Evolutionary conservation across 2,329 filamentous ascomycete species (phyloP), one percentile per base, ranked within the genome.

Genomic region (Penicillium sp.): DNA sequence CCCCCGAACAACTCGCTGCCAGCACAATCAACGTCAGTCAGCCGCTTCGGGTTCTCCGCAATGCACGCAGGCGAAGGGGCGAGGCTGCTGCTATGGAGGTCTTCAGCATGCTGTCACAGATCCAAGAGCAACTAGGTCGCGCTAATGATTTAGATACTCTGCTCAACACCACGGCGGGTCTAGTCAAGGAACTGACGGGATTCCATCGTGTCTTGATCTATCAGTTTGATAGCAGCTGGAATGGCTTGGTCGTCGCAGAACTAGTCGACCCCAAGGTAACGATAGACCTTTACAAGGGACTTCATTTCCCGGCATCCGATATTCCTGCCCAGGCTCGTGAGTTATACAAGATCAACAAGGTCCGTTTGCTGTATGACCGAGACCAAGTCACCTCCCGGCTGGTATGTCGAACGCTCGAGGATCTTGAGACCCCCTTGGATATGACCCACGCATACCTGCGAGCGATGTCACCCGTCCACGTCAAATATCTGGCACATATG

Each of bases 201-300:
- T 95, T 95, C 50, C 89, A 94, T 58, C 84, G 89, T 9, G 87
- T 94, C 33, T 90, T 95, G 86, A 78, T 95, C 2, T 95, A 94
- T 57, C 87, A 94, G 62, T 95, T 95, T 49, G 89, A 95, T 61
- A 73, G 81, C 4, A 66, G 75, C 1, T 93, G 84, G 73, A 94
- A 94, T 54, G 89, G 88, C 13, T 82, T 86, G 40, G 88, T 94
- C 1, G 88, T 94, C 4, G 88, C 88, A 0, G 89, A 95, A 60
- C 71, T 94, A 8, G 85, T 94, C 7, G 86, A 95, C 59, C 86
- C 86, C 1, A 73, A 79, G 13, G 81, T 83, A 20, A 91, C 87
- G 0, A 83, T 84, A 39, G 89, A 94, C 62, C 69, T 94, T 0
- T 95, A 89, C 70, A 87, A 90, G 58, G 89, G 88, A 0, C 72